phyloP scores from a whole-genome alignment of 495 filamentous ascomycete species.

The Neohortaea acidophila region DNA sequence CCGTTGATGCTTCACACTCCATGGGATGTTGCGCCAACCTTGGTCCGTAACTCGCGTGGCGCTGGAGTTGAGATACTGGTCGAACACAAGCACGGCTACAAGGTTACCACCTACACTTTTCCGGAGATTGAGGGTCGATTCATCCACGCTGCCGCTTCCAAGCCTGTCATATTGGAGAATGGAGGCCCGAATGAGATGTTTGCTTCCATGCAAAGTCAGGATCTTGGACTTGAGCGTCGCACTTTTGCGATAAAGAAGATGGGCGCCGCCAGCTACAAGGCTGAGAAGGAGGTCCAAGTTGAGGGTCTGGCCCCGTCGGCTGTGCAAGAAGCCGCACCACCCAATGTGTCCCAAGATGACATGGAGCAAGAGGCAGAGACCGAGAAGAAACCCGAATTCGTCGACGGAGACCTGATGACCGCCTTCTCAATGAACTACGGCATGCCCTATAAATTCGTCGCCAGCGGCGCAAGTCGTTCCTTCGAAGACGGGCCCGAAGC shows the following conservation, averaged over 20 bases:
- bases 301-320: too few species aligned
- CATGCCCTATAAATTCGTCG: slow-evolving; percentile 69
- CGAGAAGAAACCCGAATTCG: slow-evolving; percentile 1
- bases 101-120: slow-evolving; percentile 22
- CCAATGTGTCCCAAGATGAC: too few species aligned
- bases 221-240: slow-evolving; percentile 47
- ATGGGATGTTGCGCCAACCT: slow-evolving; percentile 11
- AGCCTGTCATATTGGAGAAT: slow-evolving; percentile 30
- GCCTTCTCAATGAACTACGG: slow-evolving; percentile 37
- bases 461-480: slow-evolving; percentile 44
- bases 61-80: slow-evolving; percentile 25
- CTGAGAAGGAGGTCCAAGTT: too few species aligned
- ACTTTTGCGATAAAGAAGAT: slow-evolving; percentile 18
- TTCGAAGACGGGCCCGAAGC: slow-evolving; percentile 46
- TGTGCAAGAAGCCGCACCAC: too few species aligned
- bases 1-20: slow-evolving; percentile 10
- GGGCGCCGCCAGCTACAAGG: too few species aligned
- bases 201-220: slow-evolving; percentile 37
- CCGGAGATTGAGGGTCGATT: slow-evolving; percentile 39
- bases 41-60: slow-evolving; percentile 11
- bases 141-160: slow-evolving; percentile 45
- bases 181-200: slow-evolving; percentile 54
- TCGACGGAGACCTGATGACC: slow-evolving; percentile 15
- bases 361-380: too few species aligned
- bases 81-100: slow-evolving; percentile 22